These are phyloP conservation scores for Wickerhamiella brachini DNA, from an alignment of 805 yeast species.

Conservation along the genomic window DNA sequence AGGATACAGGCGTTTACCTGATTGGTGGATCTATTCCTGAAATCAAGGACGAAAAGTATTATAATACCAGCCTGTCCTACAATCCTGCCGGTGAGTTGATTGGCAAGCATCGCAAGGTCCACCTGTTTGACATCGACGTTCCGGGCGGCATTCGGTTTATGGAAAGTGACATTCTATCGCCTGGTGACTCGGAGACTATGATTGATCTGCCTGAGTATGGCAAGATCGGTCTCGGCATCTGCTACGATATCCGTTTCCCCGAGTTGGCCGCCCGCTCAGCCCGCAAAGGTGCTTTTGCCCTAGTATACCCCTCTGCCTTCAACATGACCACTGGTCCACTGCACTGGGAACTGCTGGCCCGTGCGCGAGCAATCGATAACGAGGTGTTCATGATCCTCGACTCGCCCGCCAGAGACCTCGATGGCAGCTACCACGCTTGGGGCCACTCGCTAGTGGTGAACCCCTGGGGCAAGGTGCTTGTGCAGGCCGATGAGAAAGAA, in stretches of 20 bases:
- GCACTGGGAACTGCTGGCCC: constrained; percentile 74
- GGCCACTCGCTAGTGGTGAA: constrained; percentile 79
- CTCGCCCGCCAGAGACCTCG: constrained; percentile 58
- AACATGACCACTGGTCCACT: constrained; percentile 85
- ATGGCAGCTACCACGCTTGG: constrained; percentile 64
- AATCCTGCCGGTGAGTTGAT: constrained; percentile 58
- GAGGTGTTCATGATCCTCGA: constrained; percentile 79
- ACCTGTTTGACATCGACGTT: constrained; percentile 81
- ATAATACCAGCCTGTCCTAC: constrained; percentile 66
- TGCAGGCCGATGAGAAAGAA: constrained; percentile 70
- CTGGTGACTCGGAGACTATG: constrained; percentile 74
- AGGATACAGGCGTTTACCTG: constrained; percentile 43
- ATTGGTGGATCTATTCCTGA: constrained; percentile 95
- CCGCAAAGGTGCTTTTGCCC: constrained; percentile 55
- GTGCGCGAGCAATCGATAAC: constrained; percentile 78
- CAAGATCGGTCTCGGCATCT: constrained; percentile 67
- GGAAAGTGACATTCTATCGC: constrained; percentile 61
- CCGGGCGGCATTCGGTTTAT: constrained; percentile 83
- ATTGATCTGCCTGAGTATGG: constrained; percentile 52
- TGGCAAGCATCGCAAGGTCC: constrained; percentile 84
- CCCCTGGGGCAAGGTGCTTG: constrained; percentile 75
- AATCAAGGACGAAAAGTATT: constrained; percentile 38
- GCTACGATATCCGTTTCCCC: constrained; percentile 87
- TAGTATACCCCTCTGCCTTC: constrained; percentile 87
- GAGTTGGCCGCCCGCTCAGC: constrained; percentile 52